Conservation (phyloP, 2,329 filamentous ascomycete species). For the Nothomitra cinnamomea region DNA sequence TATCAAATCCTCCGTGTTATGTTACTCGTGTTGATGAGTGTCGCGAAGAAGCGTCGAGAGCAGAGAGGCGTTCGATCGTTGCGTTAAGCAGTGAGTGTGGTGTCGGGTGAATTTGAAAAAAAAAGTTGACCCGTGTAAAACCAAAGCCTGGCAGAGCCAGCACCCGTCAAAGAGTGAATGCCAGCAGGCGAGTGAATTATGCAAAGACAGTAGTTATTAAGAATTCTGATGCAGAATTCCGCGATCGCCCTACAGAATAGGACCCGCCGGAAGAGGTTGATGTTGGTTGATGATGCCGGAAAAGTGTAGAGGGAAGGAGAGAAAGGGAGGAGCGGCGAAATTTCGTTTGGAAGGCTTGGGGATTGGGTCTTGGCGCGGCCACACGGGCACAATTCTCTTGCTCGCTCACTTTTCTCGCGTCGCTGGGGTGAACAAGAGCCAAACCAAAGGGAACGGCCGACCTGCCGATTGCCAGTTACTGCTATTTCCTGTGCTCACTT, state of each 20-base stretch:
- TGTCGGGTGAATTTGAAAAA: background rate
- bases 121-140: background rate
- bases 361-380: background rate
- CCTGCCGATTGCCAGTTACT: too few relatives aligned
- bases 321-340: background rate
- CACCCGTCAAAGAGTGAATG: constrained; percentile 5
- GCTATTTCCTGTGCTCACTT: too few relatives aligned
- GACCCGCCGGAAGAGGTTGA: constrained; percentile 4
- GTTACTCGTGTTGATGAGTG: background rate
- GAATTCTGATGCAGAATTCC: background rate
- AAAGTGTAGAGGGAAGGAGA: background rate
- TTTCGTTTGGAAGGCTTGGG: background rate
- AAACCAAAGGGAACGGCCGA: too few relatives aligned
- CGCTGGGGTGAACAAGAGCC: too few relatives aligned
- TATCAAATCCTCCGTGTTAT: background rate
- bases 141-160: constrained; percentile 3
- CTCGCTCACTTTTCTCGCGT: too few relatives aligned
- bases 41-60: background rate
- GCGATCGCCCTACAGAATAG: constrained; percentile 5
- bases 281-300: constrained; percentile 3
- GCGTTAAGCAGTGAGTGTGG: constrained; percentile 1
- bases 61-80: background rate
- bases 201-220: background rate
- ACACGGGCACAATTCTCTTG: background rate
- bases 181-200: background rate